Conservation (phyloP, 805 yeast species). For the Pichia heedii region DNA sequence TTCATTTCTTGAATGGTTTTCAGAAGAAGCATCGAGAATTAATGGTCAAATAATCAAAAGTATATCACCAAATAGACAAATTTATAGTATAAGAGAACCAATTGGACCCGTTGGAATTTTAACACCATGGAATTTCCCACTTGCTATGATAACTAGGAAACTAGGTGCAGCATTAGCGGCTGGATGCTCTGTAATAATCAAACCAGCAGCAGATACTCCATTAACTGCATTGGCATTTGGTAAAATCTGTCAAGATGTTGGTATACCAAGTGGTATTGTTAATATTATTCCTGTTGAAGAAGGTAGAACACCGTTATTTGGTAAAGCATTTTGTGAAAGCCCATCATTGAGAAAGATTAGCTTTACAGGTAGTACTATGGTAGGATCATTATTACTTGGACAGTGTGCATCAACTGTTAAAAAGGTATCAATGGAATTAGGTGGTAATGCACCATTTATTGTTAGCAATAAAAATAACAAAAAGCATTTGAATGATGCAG, state of each 20-base stretch:
- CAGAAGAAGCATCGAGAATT: conserved; percentile 70
- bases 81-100: conserved; percentile 57
- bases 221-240: conserved; percentile 63
- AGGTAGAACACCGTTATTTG: conserved; percentile 35
- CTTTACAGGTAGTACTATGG: conserved; percentile 70
- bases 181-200: conserved; percentile 69
- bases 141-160: conserved; percentile 69
- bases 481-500: conserved; percentile 42
- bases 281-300: conserved; percentile 49
- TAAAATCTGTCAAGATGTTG: conserved; percentile 51
- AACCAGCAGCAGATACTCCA: conserved; percentile 75
- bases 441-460: conserved; percentile 76
- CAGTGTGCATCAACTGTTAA: conserved; percentile 55
- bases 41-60: conserved; percentile 59
- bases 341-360: conserved; percentile 54
- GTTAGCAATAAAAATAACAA: conserved; percentile 59
- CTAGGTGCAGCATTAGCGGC: conserved; percentile 75
- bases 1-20: conserved; percentile 78
- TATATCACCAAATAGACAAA: conserved; percentile 35
- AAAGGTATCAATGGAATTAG: conserved; percentile 64
- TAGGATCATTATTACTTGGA: conserved; percentile 57
- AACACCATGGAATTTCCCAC: conserved; percentile 83
- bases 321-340: conserved; percentile 47
- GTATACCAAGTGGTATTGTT: conserved; percentile 61
- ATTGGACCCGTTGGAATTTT: conserved; percentile 72